Base-by-base conservation (phyloP, 1,284 basidiomycete species). In the Microbotryum intermedium region DNA sequence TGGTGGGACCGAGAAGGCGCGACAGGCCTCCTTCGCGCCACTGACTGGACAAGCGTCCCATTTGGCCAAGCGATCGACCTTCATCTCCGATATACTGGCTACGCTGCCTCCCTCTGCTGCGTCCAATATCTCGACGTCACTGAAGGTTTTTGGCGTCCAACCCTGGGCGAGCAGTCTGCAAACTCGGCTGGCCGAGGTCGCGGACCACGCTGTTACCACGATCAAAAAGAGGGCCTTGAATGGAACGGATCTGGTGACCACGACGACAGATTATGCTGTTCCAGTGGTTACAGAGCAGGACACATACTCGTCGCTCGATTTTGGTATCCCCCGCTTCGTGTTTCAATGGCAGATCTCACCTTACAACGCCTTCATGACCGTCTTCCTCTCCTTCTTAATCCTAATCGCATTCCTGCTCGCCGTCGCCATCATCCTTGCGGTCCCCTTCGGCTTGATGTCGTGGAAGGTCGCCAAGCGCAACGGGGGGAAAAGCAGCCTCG, bases 51-150 rank as follows among this genome's bases (percentile, higher is more conserved):
- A 55, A 28, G 68, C 34, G 34, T 18, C 34, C 9, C 11, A 39
- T 0, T 16, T 39, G 11, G 70, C 2, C 78, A 78, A 6, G 75
- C 81, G 21, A 81, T 87, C 6, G 81, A 83, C 66, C 70, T 70
- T 48, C 57, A 70, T 42, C 62, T 68, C 25, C 49, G 20, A 3
- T 23, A 20, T n/a, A 28, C 6, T 26, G 51, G 8, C 16, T 45
- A 2, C 8, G 44, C 43, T n/a, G 9, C 18, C 4, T 53, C 49
- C 29, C 28, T 30, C 20, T 48, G 49, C 16, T 55, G 55, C 23
- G 42, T 57, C n/a, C 44, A 39, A 39, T 16, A 39, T 16, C 11
- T 39, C 34, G 6, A 39, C 21, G 25, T 51, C n/a, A n/a, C 28
- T 20, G n/a, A 51, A 51, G 0, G n/a, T 28, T 10, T 13, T 9